A percentile compares a stretch with the other conserved stretches of the same genome.
Evolutionary conservation across 768 basidiomycete species (phyloP).

Genomic region (Hygrophoropsis aurantiaca): DNA sequence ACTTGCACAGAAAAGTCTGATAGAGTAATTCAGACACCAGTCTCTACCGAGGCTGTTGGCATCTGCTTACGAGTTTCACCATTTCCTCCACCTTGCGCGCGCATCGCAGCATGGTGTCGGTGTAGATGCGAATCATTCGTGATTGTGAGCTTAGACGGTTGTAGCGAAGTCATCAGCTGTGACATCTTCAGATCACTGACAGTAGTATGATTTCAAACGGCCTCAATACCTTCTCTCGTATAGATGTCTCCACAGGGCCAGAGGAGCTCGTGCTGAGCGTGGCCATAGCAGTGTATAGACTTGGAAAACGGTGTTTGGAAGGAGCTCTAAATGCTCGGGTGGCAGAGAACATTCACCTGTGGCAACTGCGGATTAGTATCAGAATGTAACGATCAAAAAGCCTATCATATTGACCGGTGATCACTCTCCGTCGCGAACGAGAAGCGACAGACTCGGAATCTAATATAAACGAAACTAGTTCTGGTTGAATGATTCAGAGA

Average conservation of each 20-base stretch:
- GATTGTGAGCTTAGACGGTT: conserved; percentile 64
- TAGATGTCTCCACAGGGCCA: conserved; percentile 60
- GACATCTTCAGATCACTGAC: conserved; percentile 18
- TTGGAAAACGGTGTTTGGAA: conserved; percentile 10
- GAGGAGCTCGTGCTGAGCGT: conserved; percentile 23
- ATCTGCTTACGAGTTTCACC: conserved; percentile 77
- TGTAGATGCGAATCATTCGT: conserved; percentile 85
- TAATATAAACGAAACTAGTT: too few relatives aligned
- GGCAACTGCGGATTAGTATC: neutral
- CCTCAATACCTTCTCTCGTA: conserved; percentile 52
- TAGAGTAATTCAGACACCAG: conserved; percentile 14
- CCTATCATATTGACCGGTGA: too few relatives aligned
- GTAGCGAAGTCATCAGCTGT: conserved; percentile 62
- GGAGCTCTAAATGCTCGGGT: conserved; percentile 20
- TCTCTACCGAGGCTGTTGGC: conserved; percentile 14
- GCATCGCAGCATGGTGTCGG: conserved; percentile 83
- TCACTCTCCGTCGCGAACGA: too few relatives aligned
- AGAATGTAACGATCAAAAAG: too few relatives aligned
- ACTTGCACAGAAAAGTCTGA: conserved; percentile 77
- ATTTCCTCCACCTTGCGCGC: conserved; percentile 59
- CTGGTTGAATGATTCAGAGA: too few relatives aligned
- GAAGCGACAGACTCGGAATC: too few relatives aligned
- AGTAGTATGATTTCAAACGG: conserved; percentile 18
- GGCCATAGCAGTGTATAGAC: conserved; percentile 24
- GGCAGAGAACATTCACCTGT: conserved; percentile 23